Evolutionary conservation across 2,329 filamentous ascomycete species (phyloP).

Genomic region (Gaeumannomyces tritici): DNA sequence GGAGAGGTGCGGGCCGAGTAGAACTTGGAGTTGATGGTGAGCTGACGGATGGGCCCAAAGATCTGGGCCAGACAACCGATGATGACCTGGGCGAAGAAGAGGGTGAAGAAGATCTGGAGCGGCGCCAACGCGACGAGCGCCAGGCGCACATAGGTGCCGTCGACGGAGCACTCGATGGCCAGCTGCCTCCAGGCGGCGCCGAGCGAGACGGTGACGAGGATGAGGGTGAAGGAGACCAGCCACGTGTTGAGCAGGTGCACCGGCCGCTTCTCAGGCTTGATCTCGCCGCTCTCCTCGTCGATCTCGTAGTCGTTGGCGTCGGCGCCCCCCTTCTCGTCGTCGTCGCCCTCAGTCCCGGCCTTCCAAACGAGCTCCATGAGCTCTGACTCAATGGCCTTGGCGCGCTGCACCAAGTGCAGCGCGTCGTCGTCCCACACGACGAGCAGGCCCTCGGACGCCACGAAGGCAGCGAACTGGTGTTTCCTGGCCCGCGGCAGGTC

Average conservation of each 20-base stretch:
- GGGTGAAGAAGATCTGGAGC: constrained; percentile 69
- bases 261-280: constrained; percentile 53
- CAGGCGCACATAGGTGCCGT: constrained; percentile 51
- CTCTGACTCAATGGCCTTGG: constrained; percentile 64
- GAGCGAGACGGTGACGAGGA: constrained; percentile 54
- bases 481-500: constrained; percentile 64
- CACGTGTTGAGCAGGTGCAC: constrained; percentile 62
- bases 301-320: constrained; percentile 43
- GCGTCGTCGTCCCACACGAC: constrained; percentile 80
- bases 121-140: constrained; percentile 58
- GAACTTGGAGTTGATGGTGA: constrained; percentile 69
- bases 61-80: constrained; percentile 67
- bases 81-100: constrained; percentile 74
- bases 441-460: constrained; percentile 60
- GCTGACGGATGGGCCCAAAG: constrained; percentile 64
- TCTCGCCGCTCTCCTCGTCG: constrained; percentile 62
- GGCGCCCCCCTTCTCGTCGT: constrained; percentile 40
- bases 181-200: constrained; percentile 63
- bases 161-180: constrained; percentile 57
- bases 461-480: constrained; percentile 72
- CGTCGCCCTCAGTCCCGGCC: constrained; percentile 38
- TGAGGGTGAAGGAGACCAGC: constrained; percentile 56
- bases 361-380: constrained; percentile 73
- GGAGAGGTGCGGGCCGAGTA: constrained; percentile 65
- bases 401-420: constrained; percentile 57